Evolutionary conservation across 805 yeast species (phyloP).

Genomic region (Saturnispora galanensis): DNA sequence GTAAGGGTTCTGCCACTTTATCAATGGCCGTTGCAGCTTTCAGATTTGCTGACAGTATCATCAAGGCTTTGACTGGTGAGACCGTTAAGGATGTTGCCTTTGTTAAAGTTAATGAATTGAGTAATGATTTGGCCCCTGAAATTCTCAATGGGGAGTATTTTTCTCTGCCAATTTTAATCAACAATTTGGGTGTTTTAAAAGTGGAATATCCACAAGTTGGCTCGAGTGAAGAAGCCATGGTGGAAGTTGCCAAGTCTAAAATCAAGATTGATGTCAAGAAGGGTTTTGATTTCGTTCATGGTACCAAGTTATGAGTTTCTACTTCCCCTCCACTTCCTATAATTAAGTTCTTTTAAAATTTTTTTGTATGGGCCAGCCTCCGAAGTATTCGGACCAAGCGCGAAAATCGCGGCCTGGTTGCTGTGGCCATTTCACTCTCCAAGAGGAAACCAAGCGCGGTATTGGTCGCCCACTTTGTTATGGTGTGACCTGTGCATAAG

Average conservation of each 20-base stretch:
- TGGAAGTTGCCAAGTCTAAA: slow-evolving; percentile 76
- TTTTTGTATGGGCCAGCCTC: too few species aligned
- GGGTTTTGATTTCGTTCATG: slow-evolving; percentile 74
- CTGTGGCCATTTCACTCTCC: too few species aligned
- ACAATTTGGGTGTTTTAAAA: slow-evolving; percentile 24
- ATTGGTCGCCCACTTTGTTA: too few species aligned
- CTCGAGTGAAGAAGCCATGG: slow-evolving; percentile 69
- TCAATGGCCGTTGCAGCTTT: slow-evolving; percentile 85
- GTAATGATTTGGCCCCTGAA: slow-evolving; percentile 34
- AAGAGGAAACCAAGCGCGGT: too few species aligned
- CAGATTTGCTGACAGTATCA: slow-evolving; percentile 56
- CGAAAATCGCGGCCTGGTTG: too few species aligned
- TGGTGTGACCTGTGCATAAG: too few species aligned
- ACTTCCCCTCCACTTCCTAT: neutral
- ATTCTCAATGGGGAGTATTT: slow-evolving; percentile 33
- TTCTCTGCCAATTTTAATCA: slow-evolving; percentile 37
- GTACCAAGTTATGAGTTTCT: slow-evolving; percentile 2
- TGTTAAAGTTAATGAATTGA: slow-evolving; percentile 44
- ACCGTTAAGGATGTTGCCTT: slow-evolving; percentile 37
- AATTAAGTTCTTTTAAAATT: too few species aligned
- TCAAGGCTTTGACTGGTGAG: slow-evolving; percentile 43
- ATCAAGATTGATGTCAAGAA: slow-evolving; percentile 82
- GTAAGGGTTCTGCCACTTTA: slow-evolving; percentile 77
- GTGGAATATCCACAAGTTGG: slow-evolving; percentile 14
- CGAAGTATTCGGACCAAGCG: too few species aligned